phyloP scores from a whole-genome alignment of 192 early-diverging fungal genomes.

The Podila epicladia region DNA sequence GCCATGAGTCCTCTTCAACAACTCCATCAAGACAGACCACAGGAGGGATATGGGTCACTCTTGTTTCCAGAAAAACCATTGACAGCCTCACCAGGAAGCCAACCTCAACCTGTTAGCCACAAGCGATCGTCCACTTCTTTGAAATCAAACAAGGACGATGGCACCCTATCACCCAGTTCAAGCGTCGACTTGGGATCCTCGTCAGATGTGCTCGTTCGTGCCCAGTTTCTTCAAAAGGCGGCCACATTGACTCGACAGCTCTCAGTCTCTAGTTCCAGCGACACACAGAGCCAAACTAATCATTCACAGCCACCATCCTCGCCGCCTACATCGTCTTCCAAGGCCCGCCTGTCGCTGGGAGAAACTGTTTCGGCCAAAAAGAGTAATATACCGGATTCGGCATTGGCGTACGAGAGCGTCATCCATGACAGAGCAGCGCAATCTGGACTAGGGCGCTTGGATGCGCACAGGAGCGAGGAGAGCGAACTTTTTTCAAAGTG shows the following conservation, averaged over 20 bases:
- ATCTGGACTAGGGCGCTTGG: not conserved
- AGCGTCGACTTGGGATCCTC: not conserved
- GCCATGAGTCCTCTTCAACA: conserved; percentile 4
- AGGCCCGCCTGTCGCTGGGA: conserved; percentile 8
- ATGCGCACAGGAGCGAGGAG: not conserved
- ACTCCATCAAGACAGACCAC: not conserved
- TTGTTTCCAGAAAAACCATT: conserved; percentile 12
- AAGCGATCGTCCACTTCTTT: conserved; percentile 17
- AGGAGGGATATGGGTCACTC: not conserved
- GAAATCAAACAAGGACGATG: conserved; percentile 7
- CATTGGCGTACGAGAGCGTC: conserved; percentile 15
- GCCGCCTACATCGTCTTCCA: not conserved
- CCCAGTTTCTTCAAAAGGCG: conserved; percentile 35
- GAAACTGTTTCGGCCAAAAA: conserved; percentile 35
- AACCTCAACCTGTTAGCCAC: conserved; percentile 7
- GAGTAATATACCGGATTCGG: conserved; percentile 23
- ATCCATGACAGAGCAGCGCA: not conserved
- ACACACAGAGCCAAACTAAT: not conserved
- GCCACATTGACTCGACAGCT: conserved; percentile 3
- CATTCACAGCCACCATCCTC: not conserved
- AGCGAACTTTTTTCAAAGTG: conserved; percentile 1
- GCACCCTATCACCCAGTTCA: not conserved
- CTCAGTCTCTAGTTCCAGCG: not conserved
- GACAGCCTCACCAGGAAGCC: not conserved
- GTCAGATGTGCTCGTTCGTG: conserved; percentile 12